Evolutionary conservation across 768 basidiomycete species (phyloP).

Genomic region (Mycena kentingensis): DNA sequence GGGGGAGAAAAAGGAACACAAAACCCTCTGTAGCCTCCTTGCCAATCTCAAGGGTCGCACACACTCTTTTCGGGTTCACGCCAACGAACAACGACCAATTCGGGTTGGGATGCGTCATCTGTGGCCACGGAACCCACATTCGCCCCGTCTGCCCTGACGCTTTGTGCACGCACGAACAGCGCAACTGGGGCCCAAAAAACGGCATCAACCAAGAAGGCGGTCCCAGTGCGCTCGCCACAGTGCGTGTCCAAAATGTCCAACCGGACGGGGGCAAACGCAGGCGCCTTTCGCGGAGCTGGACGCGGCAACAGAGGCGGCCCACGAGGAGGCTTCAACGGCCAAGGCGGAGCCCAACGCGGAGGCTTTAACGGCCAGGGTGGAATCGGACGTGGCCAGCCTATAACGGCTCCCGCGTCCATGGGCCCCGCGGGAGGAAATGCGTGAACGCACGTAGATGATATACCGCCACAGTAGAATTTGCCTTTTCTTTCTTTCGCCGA

Average conservation of each 20-base stretch:
- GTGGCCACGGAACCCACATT: background rate
- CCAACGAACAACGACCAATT: background rate
- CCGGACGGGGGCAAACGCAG: background rate
- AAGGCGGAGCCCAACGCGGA: background rate
- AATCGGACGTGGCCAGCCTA: no score
- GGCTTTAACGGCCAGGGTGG: background rate
- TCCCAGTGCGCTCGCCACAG: no score
- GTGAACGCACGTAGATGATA: no score
- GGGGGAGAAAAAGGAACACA: background rate
- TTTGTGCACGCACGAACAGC: no score
- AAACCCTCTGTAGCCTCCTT: background rate
- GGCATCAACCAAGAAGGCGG: no score
- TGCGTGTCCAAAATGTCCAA: no score
- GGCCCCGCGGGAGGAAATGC: no score
- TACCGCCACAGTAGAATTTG: no score
- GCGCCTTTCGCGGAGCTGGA: background rate
- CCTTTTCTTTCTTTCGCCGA: no score
- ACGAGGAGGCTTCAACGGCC: background rate
- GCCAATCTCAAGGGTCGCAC: background rate
- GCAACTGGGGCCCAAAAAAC: no score
- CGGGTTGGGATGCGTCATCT: background rate
- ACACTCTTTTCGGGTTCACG: background rate
- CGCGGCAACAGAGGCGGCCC: background rate
- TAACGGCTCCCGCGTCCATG: no score
- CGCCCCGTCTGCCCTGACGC: background rate